These are phyloP conservation scores for Skeletonema tropicum DNA, from an alignment of 108 stramenopile species.

Conservation along the genomic window DNA sequence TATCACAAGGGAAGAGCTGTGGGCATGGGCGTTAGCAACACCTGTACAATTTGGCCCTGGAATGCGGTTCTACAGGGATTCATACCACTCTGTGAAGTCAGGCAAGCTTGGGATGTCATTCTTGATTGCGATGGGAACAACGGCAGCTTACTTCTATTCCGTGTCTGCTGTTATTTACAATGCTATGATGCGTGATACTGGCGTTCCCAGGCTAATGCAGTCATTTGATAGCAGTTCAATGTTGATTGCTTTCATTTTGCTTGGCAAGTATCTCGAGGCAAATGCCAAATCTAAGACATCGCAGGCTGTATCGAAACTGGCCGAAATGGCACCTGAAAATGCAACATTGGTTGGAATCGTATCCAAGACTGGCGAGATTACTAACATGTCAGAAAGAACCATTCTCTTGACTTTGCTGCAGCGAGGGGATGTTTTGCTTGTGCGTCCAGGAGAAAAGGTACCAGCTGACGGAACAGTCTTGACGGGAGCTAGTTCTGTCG, in stretches of 20 bases:
- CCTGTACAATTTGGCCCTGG: constrained; percentile 87
- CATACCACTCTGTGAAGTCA: constrained; percentile 57
- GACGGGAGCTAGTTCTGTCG: constrained; percentile 75
- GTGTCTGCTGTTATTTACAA: constrained; percentile 54
- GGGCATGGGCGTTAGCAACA: constrained; percentile 69
- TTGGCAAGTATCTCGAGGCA: constrained; percentile 84
- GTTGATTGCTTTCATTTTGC: constrained; percentile 72
- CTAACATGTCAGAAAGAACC: constrained; percentile 23
- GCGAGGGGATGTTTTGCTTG: constrained; percentile 71
- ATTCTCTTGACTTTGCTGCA: constrained; percentile 50
- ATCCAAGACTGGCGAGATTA: constrained; percentile 11
- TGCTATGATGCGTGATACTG: constrained; percentile 19
- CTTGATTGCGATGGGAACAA: constrained; percentile 84
- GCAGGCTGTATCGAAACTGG: constrained; percentile 50
- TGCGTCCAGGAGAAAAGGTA: constrained; percentile 74
- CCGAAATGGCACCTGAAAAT: constrained; percentile 51
- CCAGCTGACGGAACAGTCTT: constrained; percentile 86
- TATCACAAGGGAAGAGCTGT: constrained; percentile 50
- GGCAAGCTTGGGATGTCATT: constrained; percentile 84
- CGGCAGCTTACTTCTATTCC: constrained; percentile 77
- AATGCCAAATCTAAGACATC: constrained; percentile 50
- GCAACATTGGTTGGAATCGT: constrained; percentile 52
- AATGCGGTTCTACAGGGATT: constrained; percentile 70
- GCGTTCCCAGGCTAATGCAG: constrained; percentile 47
- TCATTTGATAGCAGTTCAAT: constrained; percentile 79